Evolutionary conservation across 108 stramenopile genomes (phyloP), one percentile per base, ranked within the genome.

Genomic region (Nitzschia sp.): DNA sequence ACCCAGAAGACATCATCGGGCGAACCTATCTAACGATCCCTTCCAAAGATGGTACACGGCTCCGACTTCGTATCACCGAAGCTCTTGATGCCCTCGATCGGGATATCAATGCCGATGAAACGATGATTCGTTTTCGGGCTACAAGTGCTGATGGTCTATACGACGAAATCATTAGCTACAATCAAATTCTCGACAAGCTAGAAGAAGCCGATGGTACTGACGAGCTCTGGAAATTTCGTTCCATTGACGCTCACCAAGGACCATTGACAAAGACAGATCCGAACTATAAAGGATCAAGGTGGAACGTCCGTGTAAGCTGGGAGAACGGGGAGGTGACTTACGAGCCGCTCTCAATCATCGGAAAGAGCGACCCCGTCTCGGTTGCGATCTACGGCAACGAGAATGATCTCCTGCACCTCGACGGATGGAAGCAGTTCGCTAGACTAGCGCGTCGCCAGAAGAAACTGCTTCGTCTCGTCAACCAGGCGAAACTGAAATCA

Each of bases 231-330:
- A 59, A 70, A 19, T 59, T 70, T 29, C 28, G 17, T 4, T 13
- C n/a, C 19, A 76, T 76, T 23, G 28, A 32, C 3, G 59, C 11
- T 0, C 68, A 76, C 46, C 61, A 61, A 26, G 68, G 75, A 30
- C 75, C 68, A 2, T 29, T 76, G 29, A 25, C 71, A 49, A 28
- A 81, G 76, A 62, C 51, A 77, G 2, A 8, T n/a, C n/a, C n/a
- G n/a, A n/a, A n/a, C n/a, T n/a, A n/a, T n/a, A n/a, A n/a, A n/a
- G n/a, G n/a, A n/a, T n/a, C n/a, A n/a, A n/a, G n/a, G n/a, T n/a
- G n/a, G n/a, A n/a, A n/a, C n/a, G n/a, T n/a, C n/a, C n/a, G 42
- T 8, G 47, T 82, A n/a, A 34, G 77, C 46, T 77, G 80, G 75
- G 76, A 68, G 27, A 64, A 60, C 30, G 71, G 71, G 27, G 51